Conservation (phyloP, 345 rosid species). For the Litchi chinensis region DNA sequence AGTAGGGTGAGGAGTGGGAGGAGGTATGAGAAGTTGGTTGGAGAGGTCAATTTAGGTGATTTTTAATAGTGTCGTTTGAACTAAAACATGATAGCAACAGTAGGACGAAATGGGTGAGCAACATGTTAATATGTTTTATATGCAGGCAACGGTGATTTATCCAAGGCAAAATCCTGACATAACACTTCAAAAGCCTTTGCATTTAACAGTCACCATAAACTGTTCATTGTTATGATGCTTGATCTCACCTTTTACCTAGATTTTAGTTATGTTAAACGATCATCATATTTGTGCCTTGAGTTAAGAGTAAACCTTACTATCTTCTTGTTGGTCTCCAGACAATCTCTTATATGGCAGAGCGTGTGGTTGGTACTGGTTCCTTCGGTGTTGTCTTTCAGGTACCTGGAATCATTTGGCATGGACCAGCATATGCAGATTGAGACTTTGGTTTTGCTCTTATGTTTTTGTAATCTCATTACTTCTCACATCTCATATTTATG, state of each 20-base stretch:
- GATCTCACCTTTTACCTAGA: neutral
- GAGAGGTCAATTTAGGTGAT: neutral
- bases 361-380: conserved; percentile 85
- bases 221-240: neutral
- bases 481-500: conserved; percentile 13
- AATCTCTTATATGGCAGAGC: conserved; percentile 80
- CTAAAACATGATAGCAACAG: neutral
- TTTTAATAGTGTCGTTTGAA: neutral
- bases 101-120: neutral
- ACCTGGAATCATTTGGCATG: conserved; percentile 11
- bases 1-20: neutral
- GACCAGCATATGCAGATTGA: neutral
- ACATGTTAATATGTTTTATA: neutral
- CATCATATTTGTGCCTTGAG: neutral
- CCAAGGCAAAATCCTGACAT: neutral
- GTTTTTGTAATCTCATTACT: conserved; percentile 3
- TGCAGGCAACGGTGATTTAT: neutral
- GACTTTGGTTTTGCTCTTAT: neutral
- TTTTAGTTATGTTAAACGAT: conserved; percentile 18
- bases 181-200: neutral
- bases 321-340: conserved; percentile 46
- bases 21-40: neutral
- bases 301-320: neutral
- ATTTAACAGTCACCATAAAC: neutral
- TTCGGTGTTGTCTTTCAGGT: conserved; percentile 97